phyloP scores from a whole-genome alignment of 2,329 filamentous ascomycete genomes.

The Xylariaceae sp. region DNA sequence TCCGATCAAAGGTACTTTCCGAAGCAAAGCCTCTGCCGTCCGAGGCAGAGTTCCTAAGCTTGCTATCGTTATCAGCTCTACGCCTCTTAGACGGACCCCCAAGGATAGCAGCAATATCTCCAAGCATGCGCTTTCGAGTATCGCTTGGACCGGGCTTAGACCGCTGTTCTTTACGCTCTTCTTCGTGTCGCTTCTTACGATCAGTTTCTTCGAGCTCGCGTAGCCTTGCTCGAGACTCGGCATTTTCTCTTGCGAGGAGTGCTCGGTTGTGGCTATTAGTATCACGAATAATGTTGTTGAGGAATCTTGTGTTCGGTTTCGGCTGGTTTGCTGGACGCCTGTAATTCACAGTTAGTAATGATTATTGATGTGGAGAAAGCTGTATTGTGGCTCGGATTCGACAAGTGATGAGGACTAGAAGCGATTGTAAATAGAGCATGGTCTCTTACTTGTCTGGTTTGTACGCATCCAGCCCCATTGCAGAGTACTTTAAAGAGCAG shows the following conservation, averaged over 20 bases:
- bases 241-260: constrained; percentile 80
- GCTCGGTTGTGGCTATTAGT: constrained; percentile 90
- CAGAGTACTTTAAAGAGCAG: constrained; percentile 74
- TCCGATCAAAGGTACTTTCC: constrained; percentile 26
- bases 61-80: constrained; percentile 32
- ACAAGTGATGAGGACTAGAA: no score
- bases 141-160: constrained; percentile 55
- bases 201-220: constrained; percentile 61
- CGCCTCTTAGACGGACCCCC: constrained; percentile 50
- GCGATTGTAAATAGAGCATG: background rate
- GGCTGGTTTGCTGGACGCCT: constrained; percentile 69
- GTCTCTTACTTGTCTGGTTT: constrained; percentile 53
- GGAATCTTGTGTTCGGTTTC: constrained; percentile 90
- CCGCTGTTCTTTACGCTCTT: constrained; percentile 43
- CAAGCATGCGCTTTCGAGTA: constrained; percentile 63
- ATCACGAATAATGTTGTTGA: constrained; percentile 85
- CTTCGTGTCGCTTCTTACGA: constrained; percentile 47
- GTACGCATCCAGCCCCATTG: constrained; percentile 74
- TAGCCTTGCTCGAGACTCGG: constrained; percentile 76
- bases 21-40: constrained; percentile 17
- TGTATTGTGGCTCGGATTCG: background rate
- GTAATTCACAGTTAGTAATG: constrained; percentile 10
- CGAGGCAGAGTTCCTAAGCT: constrained; percentile 8
- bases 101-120: constrained; percentile 65
- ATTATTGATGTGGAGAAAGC: background rate